These are phyloP conservation scores for Fusarium denticulatum DNA, from an alignment of 2,329 filamentous ascomycete species.

Conservation along the genomic window DNA sequence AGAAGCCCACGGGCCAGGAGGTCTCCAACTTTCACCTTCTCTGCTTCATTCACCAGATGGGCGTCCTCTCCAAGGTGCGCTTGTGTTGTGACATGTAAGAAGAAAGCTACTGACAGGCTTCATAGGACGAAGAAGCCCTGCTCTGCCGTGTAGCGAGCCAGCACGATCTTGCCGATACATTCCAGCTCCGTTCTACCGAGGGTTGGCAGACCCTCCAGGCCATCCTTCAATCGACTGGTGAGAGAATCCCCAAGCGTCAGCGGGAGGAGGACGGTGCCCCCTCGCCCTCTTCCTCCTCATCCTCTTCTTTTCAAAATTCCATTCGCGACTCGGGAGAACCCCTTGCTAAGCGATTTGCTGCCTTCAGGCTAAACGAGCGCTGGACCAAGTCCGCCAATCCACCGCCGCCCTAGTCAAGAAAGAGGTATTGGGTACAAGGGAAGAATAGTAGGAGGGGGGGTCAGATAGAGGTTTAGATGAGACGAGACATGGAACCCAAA, in stretches of 20 bases:
- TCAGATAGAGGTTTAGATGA: neutral
- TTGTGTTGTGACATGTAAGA: neutral
- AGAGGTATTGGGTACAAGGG: conserved; percentile 12
- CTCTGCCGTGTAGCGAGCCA: conserved; percentile 85
- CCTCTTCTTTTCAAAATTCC: conserved; percentile 44
- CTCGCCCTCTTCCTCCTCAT: conserved; percentile 43
- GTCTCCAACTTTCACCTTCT: conserved; percentile 95
- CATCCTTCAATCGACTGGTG: conserved; percentile 96
- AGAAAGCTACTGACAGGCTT: neutral
- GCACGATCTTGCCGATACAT: conserved; percentile 82
- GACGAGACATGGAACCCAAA: neutral
- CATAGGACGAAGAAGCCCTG: conserved; percentile 86
- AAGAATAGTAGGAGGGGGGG: neutral
- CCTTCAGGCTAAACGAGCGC: conserved; percentile 68
- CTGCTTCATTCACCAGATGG: conserved; percentile 84
- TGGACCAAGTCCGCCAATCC: conserved; percentile 38
- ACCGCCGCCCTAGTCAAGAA: conserved; percentile 37
- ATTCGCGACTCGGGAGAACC: conserved; percentile 58
- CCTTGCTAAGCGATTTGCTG: conserved; percentile 74
- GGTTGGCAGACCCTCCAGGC: conserved; percentile 95
- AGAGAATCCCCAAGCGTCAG: conserved; percentile 84
- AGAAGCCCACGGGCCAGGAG: conserved; percentile 70
- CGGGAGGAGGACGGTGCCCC: conserved; percentile 50
- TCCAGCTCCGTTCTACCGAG: conserved; percentile 84
- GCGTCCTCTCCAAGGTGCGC: conserved; percentile 84